Evolutionary conservation across 208 protist genomes (phyloP), one percentile per base, ranked within the genome.

Genomic region (Wallacemonas sp.): DNA sequence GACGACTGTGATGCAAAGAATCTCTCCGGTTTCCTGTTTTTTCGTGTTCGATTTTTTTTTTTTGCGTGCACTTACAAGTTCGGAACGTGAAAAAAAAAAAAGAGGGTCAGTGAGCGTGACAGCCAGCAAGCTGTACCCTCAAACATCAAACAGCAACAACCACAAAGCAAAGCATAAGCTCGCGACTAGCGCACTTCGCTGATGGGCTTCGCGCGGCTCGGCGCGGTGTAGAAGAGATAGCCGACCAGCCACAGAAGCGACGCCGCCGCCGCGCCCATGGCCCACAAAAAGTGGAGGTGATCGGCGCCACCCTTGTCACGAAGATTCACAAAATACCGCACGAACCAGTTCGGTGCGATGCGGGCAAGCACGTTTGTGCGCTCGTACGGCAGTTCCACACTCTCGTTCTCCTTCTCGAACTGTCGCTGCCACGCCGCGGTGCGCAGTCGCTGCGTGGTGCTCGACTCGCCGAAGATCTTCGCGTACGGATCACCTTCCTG

Each of bases 401-500:
- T 52, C 26, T 77, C 78, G 65, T 95, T 95, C 56, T 95, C 86
- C 70, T 84, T 76, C 63, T 95, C 90, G 55, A 95, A 95, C 79
- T 95, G 90, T 19, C 81, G 66, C 75, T 93, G 90, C 90, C 90
- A 95, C 63, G 82, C 87, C 34, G 80, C 76, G 58, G 83, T 83
- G 27, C 90, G 90, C 49, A 83, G 75, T 11, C 69, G 63, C 60
- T 77, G 67, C 32, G 87, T 90, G 19, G 61, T 60, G 26, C 63
- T 65, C 27, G 72, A 68, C 65, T 95, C 86, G 1, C 74, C 73
- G 78, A 95, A 95, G 1, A 95, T 23, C 23, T 65, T 46, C 3
- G 79, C 80, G 61, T 93, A 90, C 16, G 90, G 85, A 66, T 95
- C 90, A 17, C 62, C 46, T 36, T 93, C 87, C 39, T 75, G 61